Evolutionary conservation across 179 eudicot species (phyloP).

Genomic region (Beta corolliflora): DNA sequence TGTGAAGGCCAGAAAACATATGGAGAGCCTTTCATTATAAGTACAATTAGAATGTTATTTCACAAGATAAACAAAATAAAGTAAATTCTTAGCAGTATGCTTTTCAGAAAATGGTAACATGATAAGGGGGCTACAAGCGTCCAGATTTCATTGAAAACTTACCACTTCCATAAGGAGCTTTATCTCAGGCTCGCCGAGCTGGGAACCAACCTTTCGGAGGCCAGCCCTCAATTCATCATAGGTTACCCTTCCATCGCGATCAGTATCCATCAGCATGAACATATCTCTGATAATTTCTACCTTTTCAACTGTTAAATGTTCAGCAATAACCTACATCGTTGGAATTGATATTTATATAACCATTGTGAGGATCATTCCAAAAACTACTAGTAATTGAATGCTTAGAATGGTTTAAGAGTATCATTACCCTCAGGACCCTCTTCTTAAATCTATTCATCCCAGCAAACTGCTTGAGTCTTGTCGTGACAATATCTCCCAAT

Average conservation of each 20-base stretch:
- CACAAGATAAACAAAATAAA: not conserved
- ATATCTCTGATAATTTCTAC: constrained; percentile 83
- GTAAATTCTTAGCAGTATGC: not conserved
- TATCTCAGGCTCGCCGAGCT: constrained; percentile 90
- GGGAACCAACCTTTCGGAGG: constrained; percentile 86
- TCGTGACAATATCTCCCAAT: constrained; percentile 83
- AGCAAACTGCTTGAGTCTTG: constrained; percentile 86
- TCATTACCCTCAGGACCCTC: constrained; percentile 74
- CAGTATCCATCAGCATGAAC: constrained; percentile 84
- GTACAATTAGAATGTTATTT: not conserved
- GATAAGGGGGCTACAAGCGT: not conserved
- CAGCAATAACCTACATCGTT: constrained; percentile 68
- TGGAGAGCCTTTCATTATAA: not conserved
- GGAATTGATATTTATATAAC: not conserved
- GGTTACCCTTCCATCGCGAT: constrained; percentile 77
- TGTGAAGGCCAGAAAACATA: not conserved
- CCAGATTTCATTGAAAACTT: constrained; percentile 20
- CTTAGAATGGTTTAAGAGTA: not conserved
- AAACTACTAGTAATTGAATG: not conserved
- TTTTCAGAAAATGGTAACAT: not conserved
- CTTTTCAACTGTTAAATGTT: constrained; percentile 81
- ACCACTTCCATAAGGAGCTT: constrained; percentile 97
- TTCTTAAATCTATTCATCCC: constrained; percentile 88
- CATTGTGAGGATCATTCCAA: not conserved
- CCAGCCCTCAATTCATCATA: constrained; percentile 78